phyloP scores from a whole-genome alignment of 2,329 filamentous ascomycete genomes.

The Podosphaera leucotricha region DNA sequence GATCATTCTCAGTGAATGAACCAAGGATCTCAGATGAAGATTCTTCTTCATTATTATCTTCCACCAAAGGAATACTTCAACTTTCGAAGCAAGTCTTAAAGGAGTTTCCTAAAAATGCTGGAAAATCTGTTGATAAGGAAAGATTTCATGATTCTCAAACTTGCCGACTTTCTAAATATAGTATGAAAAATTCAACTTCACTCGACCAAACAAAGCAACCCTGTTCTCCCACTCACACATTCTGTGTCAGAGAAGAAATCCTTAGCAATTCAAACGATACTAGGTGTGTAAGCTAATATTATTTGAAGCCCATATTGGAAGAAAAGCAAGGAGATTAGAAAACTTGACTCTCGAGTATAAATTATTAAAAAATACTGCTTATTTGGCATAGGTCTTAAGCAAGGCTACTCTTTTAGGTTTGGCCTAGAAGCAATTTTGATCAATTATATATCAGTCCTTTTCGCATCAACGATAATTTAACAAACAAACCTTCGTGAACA shows the following conservation, averaged over 20 bases:
- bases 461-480: neutral
- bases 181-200: neutral
- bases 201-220: neutral
- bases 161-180: neutral
- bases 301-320: neutral
- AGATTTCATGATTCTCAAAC: neutral
- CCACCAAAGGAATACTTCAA: neutral
- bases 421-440: neutral
- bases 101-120: neutral
- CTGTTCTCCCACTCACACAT: neutral
- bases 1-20: neutral
- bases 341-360: neutral
- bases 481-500: constrained; percentile 1
- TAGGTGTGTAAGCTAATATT: neutral
- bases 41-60: neutral
- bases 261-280: neutral
- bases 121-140: neutral
- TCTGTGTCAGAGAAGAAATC: neutral
- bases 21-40: neutral
- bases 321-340: neutral
- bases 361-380: neutral
- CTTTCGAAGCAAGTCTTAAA: neutral
- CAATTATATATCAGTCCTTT: neutral
- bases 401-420: neutral
- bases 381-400: neutral